Evolutionary conservation across 352 stramenopile genomes (phyloP).

Genomic region (Phytophthora rubi): DNA sequence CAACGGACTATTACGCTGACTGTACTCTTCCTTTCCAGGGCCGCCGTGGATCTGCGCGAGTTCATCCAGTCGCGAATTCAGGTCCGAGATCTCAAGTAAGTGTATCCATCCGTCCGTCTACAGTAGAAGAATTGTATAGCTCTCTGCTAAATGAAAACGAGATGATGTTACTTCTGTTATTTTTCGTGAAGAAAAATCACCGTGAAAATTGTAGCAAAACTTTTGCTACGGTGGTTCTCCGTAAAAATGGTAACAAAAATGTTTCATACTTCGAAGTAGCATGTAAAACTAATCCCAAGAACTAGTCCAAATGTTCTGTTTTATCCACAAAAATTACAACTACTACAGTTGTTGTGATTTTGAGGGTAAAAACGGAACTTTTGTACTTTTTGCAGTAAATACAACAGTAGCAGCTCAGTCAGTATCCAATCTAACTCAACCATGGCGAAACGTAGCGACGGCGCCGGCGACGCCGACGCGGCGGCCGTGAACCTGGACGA

Average conservation of each 20-base stretch:
- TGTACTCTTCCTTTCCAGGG: slow-evolving; percentile 42
- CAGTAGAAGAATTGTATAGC: slow-evolving; percentile 1
- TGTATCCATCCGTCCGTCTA: neutral
- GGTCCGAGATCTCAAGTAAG: slow-evolving; percentile 46
- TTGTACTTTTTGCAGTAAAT: no score
- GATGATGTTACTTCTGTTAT: neutral
- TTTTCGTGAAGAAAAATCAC: neutral
- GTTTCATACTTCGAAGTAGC: no score
- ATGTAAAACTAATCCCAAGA: neutral
- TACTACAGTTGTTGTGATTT: no score
- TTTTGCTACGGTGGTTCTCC: neutral
- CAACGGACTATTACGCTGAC: neutral
- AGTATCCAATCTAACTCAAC: neutral
- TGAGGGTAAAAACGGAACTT: no score
- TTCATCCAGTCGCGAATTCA: slow-evolving; percentile 79
- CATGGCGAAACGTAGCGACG: neutral
- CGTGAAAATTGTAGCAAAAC: neutral
- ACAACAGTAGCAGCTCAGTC: no score
- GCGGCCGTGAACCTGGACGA: slow-evolving; percentile 76
- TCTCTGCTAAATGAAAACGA: neutral
- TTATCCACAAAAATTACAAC: no score
- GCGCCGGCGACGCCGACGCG: slow-evolving; percentile 10
- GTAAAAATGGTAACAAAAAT: no score
- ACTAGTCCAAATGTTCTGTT: neutral
- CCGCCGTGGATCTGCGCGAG: slow-evolving; percentile 76